phyloP scores from a whole-genome alignment of 768 basidiomycete species.

The Amanita molliuscula region DNA sequence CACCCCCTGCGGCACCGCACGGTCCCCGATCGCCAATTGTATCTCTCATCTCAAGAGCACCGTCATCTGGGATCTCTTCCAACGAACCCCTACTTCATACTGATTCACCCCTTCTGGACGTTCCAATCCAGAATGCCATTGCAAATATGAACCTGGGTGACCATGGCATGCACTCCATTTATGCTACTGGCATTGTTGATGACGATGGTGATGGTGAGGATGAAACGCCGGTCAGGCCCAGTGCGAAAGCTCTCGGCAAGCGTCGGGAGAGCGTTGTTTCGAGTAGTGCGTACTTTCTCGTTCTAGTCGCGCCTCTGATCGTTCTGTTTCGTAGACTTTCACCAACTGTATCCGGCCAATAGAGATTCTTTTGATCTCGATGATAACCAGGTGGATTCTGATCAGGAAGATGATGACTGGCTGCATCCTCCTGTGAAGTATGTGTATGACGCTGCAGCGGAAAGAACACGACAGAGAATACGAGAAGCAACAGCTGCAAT shows the following conservation, averaged over 20 bases:
- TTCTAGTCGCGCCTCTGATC: slow-evolving; percentile 18
- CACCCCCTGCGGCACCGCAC: slow-evolving; percentile 58
- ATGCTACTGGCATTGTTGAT: slow-evolving; percentile 5
- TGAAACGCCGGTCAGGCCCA: slow-evolving; percentile 47
- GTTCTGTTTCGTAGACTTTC: slow-evolving; percentile 50
- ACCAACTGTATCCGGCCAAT: not conserved
- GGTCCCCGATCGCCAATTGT: slow-evolving; percentile 59
- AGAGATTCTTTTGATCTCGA: slow-evolving; percentile 14
- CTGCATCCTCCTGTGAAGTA: slow-evolving; percentile 49
- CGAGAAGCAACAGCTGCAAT: slow-evolving; percentile 25
- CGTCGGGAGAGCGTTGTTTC: slow-evolving; percentile 32
- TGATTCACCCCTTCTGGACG: slow-evolving; percentile 7
- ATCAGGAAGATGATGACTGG: slow-evolving; percentile 36
- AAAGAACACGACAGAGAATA: slow-evolving; percentile 57
- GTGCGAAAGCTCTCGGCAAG: slow-evolving; percentile 86
- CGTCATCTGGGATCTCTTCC: slow-evolving; percentile 49
- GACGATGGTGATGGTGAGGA: slow-evolving; percentile 21
- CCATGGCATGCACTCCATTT: slow-evolving; percentile 2
- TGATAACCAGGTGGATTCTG: slow-evolving; percentile 34
- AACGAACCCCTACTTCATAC: slow-evolving; percentile 1
- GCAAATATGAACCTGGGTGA: slow-evolving; percentile 10
- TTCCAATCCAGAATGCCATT: slow-evolving; percentile 13
- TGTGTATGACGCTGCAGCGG: slow-evolving; percentile 91
- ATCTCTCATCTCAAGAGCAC: slow-evolving; percentile 46
- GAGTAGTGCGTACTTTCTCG: not conserved